Conservation (phyloP, 2,329 filamentous ascomycete genomes). For the Curvularia lunata region DNA sequence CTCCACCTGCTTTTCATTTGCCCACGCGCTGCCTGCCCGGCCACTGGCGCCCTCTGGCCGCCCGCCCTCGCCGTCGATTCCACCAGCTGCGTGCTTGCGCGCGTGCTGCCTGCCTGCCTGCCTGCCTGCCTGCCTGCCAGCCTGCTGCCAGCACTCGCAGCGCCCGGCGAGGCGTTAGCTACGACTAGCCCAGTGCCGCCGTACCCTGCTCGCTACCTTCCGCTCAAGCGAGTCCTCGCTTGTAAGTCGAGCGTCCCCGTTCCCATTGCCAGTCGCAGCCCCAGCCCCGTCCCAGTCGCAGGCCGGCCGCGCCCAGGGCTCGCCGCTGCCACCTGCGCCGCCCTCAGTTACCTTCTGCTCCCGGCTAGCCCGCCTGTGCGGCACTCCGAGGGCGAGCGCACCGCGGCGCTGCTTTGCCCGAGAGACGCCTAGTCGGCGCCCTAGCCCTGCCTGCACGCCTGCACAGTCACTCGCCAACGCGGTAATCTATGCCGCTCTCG, state of each 20-base stretch:
- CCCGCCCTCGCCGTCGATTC: not conserved
- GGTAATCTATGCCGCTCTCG: slow-evolving; percentile 1
- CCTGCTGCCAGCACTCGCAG: not conserved
- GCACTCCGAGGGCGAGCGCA: not conserved
- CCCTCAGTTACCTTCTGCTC: slow-evolving; percentile 29
- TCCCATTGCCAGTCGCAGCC: slow-evolving; percentile 1
- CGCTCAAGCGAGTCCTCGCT: slow-evolving; percentile 25
- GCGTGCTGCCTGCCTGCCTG: too few relatives aligned
- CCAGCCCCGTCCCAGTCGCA: not conserved
- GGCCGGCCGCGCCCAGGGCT: slow-evolving; percentile 1
- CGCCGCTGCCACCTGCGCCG: slow-evolving; percentile 32
- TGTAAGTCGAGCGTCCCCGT: slow-evolving; percentile 12
- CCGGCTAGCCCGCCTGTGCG: slow-evolving; percentile 22
- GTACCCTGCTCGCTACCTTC: slow-evolving; percentile 17
- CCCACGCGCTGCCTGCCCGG: not conserved
- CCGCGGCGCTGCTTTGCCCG: slow-evolving; percentile 13
- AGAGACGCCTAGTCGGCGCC: not conserved
- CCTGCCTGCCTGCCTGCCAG: too few relatives aligned
- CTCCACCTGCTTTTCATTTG: slow-evolving; percentile 3
- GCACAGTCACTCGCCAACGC: slow-evolving; percentile 6
- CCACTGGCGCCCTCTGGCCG: not conserved
- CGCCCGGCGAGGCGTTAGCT: slow-evolving; percentile 5
- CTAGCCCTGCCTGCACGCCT: slow-evolving; percentile 9
- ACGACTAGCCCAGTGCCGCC: not conserved
- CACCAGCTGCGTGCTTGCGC: too few relatives aligned